Evolutionary conservation across 1,284 basidiomycete genomes (phyloP).

Genomic region (Quambalaria eucalypti): DNA sequence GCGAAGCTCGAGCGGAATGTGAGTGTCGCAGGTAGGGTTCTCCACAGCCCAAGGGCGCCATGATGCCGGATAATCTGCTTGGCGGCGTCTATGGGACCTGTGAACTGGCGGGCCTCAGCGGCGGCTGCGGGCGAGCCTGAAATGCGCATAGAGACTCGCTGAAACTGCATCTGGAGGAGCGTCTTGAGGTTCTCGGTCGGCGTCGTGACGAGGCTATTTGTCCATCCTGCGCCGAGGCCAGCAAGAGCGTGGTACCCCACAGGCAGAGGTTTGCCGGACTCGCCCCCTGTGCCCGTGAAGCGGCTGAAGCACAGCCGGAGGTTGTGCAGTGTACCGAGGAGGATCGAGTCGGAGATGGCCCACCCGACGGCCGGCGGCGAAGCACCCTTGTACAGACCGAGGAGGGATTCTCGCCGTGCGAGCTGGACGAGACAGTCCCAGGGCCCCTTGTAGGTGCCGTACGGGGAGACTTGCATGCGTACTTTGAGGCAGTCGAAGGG

Average conservation of each 20-base stretch:
- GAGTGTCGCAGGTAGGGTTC: constrained; percentile 46
- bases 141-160: constrained; percentile 49
- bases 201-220: constrained; percentile 59
- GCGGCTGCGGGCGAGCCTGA: neutral
- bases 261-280: constrained; percentile 17
- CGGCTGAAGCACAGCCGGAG: constrained; percentile 15
- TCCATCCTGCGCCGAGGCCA: constrained; percentile 60
- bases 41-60: constrained; percentile 44
- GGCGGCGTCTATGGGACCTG: constrained; percentile 46
- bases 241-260: constrained; percentile 50
- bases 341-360: constrained; percentile 65
- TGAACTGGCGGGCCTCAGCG: constrained; percentile 10
- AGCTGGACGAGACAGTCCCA: constrained; percentile 60
- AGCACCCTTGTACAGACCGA: constrained; percentile 51
- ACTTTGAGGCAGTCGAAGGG: constrained; percentile 64
- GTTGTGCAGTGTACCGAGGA: constrained; percentile 60
- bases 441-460: constrained; percentile 61
- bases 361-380: constrained; percentile 64
- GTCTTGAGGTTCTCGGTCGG: constrained; percentile 58
- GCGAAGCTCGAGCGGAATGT: constrained; percentile 44
- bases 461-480: constrained; percentile 63
- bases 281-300: constrained; percentile 7
- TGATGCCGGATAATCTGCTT: constrained; percentile 35
- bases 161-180: constrained; percentile 66
- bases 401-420: constrained; percentile 55